Evolutionary conservation across 2,329 filamentous ascomycete genomes (phyloP), one percentile per base, ranked within the genome.

Genomic region (Stemphylium beticola): DNA sequence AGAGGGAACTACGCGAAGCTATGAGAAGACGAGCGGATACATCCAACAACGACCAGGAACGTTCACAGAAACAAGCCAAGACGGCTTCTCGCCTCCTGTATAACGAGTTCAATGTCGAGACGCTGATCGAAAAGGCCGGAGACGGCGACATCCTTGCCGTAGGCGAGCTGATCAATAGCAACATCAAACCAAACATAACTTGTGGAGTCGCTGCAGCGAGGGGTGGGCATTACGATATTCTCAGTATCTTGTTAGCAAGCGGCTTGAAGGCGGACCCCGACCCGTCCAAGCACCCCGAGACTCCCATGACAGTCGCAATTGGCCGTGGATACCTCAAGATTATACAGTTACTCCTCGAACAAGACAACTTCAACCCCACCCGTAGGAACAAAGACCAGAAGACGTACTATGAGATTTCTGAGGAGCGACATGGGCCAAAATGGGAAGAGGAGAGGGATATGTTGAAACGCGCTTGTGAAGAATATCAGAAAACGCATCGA

Each of bases 251-350:
- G 31, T 74, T 85, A 52, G 81, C 78, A 14, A 77, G 81, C 54
- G 79, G 73, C 18, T 60, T 77, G 10, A 75, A 77, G 53, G 76
- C 79, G 33, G 76, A 79, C 50, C 83, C 85, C 15, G 82, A 88
- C 65, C 82, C 85, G 7, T 91, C 95, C 65, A 92, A 92, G 37
- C 92, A 95, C 53, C 88, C 90, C 67, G 89, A 93, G 46, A 98
- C 93, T 1, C 95, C 95, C 1, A 96, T 99, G 81, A 84, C 97
- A 33, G 92, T 93, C 54, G 93, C 95, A 1, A 97, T 99, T 61
- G 93, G 95, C 14, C 89, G 93, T 64, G 86, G 85, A 4, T 95
- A 96, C 66, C 83, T 95, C 44, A 90, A 91, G 62, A 91, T 97
- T 53, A 86, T 99, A 39, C 85, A 89, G 53, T 79, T 96, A 10